Evolutionary conservation across 495 filamentous ascomycete genomes (phyloP).

Genomic region (Tuber umbilicatum): DNA sequence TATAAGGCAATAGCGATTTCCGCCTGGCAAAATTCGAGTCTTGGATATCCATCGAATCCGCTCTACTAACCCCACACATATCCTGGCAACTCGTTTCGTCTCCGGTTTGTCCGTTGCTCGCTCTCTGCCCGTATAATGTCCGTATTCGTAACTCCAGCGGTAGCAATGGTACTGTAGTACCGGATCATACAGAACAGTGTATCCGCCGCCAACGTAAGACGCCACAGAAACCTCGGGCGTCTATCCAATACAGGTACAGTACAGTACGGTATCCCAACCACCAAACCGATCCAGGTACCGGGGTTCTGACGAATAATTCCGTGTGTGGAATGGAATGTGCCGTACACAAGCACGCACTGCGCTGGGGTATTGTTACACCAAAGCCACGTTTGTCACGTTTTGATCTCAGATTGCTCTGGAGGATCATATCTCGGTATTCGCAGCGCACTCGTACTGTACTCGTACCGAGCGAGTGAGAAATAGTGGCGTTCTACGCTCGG

Average conservation of each 20-base stretch:
- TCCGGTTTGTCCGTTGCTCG: not conserved
- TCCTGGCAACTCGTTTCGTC: not conserved
- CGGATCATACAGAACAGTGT: not conserved
- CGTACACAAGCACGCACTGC: not conserved
- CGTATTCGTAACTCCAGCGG: not conserved
- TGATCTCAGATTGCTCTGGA: not conserved
- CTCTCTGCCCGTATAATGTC: not conserved
- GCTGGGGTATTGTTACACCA: not conserved
- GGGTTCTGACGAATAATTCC: not conserved
- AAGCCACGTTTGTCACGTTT: not conserved
- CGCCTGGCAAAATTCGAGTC: not conserved
- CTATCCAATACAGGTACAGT: not conserved
- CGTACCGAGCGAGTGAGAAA: not conserved
- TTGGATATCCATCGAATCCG: not conserved
- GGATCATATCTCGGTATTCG: not conserved
- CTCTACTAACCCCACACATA: not conserved
- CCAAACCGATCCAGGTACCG: not conserved
- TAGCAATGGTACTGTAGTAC: not conserved
- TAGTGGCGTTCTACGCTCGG: not conserved
- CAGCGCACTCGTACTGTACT: too few relatives aligned
- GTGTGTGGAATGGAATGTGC: not conserved
- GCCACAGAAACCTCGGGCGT: not conserved
- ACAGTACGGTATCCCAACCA: not conserved
- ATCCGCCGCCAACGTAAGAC: not conserved
- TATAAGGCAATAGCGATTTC: not conserved